These are phyloP conservation scores for Flaveria linearis DNA, from an alignment of 129 eudicot species.

Conservation along the genomic window DNA sequence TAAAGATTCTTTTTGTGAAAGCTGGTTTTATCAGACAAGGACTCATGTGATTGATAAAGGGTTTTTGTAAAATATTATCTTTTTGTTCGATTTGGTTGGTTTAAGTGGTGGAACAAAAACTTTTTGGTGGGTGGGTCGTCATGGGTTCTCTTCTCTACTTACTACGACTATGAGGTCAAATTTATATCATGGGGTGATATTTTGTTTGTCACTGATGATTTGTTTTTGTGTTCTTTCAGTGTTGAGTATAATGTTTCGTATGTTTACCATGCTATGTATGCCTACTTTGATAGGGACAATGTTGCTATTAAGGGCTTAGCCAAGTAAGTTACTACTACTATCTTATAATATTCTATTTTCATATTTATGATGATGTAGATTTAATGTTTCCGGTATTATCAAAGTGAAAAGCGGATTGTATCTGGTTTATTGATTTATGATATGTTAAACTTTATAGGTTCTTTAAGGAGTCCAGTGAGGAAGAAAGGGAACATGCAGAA, in stretches of 20 bases:
- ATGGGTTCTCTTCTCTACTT: no score
- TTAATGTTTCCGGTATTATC: no score
- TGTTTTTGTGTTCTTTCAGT: no score
- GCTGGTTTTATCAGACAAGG: neutral
- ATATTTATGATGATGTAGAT: no score
- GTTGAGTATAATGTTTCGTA: no score
- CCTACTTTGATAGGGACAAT: no score
- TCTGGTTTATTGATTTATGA: conserved; percentile 14
- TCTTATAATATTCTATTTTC: neutral
- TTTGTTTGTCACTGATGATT: conserved; percentile 11
- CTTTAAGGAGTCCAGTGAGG: conserved; percentile 87
- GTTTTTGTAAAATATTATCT: neutral
- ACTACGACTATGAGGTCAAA: no score
- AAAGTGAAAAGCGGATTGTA: neutral
- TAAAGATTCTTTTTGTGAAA: neutral
- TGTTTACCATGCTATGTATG: no score
- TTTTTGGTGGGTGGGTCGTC: no score
- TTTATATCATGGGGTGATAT: neutral
- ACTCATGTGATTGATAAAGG: neutral
- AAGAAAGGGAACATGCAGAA: conserved; percentile 95
- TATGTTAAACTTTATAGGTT: conserved; percentile 44
- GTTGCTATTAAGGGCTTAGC: no score
- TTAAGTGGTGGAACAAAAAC: no score
- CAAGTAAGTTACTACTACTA: neutral
- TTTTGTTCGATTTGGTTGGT: neutral